These are phyloP conservation scores for Chaetomium fimeti DNA, from an alignment of 495 filamentous ascomycete species.

Conservation along the genomic window DNA sequence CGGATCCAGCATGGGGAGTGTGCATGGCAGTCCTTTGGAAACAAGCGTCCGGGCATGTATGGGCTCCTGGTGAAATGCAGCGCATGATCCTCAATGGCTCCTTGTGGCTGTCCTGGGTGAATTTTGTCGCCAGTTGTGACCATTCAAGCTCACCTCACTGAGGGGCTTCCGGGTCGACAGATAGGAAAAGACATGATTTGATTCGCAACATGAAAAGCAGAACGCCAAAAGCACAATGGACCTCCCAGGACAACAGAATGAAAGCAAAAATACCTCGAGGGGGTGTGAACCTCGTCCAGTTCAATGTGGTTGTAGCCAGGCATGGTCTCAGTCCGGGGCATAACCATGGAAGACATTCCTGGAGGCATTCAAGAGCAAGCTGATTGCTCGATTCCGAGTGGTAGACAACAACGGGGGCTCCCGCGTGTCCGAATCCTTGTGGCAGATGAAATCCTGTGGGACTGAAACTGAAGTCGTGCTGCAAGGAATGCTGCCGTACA, in stretches of 20 bases:
- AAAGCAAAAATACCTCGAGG: constrained; percentile 52
- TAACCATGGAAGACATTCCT: constrained; percentile 48
- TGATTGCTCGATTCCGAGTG: constrained; percentile 26
- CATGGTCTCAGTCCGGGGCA: constrained; percentile 48
- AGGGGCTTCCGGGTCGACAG: constrained; percentile 19
- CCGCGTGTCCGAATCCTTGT: constrained; percentile 27
- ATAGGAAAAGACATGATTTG: constrained; percentile 32
- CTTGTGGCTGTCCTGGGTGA: constrained; percentile 13
- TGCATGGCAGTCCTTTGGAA: constrained; percentile 16
- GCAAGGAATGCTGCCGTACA: constrained; percentile 25
- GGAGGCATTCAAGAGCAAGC: constrained; percentile 27
- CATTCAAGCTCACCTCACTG: constrained; percentile 28
- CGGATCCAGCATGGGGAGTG: constrained; percentile 8
- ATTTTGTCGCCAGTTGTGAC: constrained; percentile 13
- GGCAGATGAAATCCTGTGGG: constrained; percentile 32
- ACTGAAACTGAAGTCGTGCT: constrained; percentile 29
- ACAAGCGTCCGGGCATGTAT: constrained; percentile 12
- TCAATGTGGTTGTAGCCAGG: constrained; percentile 49
- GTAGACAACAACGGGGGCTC: constrained; percentile 24
- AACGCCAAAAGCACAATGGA: constrained; percentile 33
- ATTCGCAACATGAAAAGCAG: constrained; percentile 28
- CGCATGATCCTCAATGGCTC: constrained; percentile 16
- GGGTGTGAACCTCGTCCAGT: constrained; percentile 54
- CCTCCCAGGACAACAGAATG: constrained; percentile 34
- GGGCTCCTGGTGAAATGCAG: constrained; percentile 5